Conservation (phyloP, 805 yeast genomes). For the Candida patagonica region DNA sequence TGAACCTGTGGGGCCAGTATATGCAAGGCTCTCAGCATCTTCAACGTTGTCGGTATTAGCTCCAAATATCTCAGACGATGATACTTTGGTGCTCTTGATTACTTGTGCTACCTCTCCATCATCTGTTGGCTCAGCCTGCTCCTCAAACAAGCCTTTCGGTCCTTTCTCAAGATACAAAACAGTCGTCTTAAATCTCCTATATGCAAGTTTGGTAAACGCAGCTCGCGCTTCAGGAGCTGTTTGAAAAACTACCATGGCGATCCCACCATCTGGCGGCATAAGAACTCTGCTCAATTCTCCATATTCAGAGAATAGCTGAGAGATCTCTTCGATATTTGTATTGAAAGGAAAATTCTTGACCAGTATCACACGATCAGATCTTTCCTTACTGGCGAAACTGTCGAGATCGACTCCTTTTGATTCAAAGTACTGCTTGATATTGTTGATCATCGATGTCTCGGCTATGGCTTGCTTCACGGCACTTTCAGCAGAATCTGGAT, state of each 20-base stretch:
- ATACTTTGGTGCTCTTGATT: constrained; percentile 29
- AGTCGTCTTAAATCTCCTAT: constrained; percentile 77
- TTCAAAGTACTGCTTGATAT: constrained; percentile 82
- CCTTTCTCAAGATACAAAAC: constrained; percentile 91
- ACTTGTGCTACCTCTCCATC: constrained; percentile 1
- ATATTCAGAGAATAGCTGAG: constrained; percentile 68
- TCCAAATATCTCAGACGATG: constrained; percentile 38
- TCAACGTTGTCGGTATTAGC: constrained; percentile 18
- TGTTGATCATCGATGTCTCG: constrained; percentile 90
- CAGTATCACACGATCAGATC: constrained; percentile 71
- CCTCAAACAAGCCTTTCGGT: constrained; percentile 64
- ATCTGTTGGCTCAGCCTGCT: constrained; percentile 30
- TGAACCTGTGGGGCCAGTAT: constrained; percentile 40
- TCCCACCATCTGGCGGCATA: constrained; percentile 95
- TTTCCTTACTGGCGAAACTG: constrained; percentile 54
- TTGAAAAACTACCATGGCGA: constrained; percentile 85
- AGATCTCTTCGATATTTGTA: constrained; percentile 69
- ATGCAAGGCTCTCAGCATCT: constrained; percentile 15
- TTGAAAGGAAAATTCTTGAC: constrained; percentile 90
- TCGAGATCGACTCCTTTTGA: constrained; percentile 75
- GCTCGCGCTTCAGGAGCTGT: constrained; percentile 77
- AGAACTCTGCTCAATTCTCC: constrained; percentile 74
- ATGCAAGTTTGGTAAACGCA: constrained; percentile 82
- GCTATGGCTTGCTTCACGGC: constrained; percentile 97
- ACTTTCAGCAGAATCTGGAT: constrained; percentile 76